Base-by-base conservation (phyloP, 2,329 filamentous ascomycete species). In the Helminthosporium solani region DNA sequence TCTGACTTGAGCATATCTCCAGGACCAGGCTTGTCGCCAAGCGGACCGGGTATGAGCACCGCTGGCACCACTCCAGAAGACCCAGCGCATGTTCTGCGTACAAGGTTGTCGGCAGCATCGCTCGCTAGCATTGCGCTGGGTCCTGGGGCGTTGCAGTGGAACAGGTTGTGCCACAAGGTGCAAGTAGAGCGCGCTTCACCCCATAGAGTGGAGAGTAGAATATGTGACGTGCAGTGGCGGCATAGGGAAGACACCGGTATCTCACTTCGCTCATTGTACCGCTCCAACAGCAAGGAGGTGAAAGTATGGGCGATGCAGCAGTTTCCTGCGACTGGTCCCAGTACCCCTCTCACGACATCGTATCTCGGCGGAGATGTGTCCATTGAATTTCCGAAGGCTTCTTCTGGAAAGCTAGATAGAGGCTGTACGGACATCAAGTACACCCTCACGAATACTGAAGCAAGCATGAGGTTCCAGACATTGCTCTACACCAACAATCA, bases 401-500 rank as follows among this genome's bases (percentile, higher is more conserved):
- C 62, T 1, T 63, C 55, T 35, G 62, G 64, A 0, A 52, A 48
- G 23, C 44, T 66, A 1, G 55, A 64, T 6, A 66, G 61, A 36
- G 43, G 56, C 11, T 64, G 53, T 20, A 60, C 42, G 2, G 61
- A 66, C 28, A 58, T 67, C 39, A 66, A 63, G 35, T 67, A 67
- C 40, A 61, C 55, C 1, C 59, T 64, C 40, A 15, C 40, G 3
- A 44, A 52, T 7, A 45, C 37, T 2, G 55, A 52, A 19, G 41
- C 53, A 3, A 54, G 53, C 3, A 25, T 40, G 8, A 57, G 52
- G n/a, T 49, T 67, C 12, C 64, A 67, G 40, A 67, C 61, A 8
- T 42, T 67, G 9, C 51, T 67, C 3, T 67, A 67, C 40, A 66
- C 63, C n/a, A 66, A 64, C 45, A 63, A 67, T 38, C 58, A 55